These are phyloP conservation scores for Ambrosiella xylebori DNA, from an alignment of 2,329 filamentous ascomycete genomes.

Conservation along the genomic window DNA sequence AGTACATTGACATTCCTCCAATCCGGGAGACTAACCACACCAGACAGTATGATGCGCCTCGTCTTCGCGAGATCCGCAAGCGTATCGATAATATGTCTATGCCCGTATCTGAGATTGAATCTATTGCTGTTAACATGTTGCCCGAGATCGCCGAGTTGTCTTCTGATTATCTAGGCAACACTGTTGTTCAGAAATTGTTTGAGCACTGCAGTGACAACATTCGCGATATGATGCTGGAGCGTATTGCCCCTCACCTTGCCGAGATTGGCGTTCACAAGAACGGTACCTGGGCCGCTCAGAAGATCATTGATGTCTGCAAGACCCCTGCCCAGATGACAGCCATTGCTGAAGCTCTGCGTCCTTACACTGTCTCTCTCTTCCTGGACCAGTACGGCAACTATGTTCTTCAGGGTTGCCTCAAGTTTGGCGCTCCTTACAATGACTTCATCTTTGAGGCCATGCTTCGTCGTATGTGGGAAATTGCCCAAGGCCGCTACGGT, in stretches of 20 bases:
- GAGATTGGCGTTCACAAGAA: conserved; percentile 99
- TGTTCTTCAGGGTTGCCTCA: conserved; percentile 87
- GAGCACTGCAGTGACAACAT: conserved; percentile 84
- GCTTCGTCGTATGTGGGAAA: conserved; percentile 84
- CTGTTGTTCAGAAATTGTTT: conserved; percentile 97
- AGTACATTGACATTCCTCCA: conserved; percentile 71
- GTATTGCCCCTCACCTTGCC: conserved; percentile 80
- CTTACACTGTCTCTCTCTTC: conserved; percentile 82
- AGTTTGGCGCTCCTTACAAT: conserved; percentile 76
- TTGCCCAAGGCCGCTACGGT: conserved; percentile 83
- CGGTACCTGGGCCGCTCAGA: conserved; percentile 96
- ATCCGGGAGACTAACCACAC: conserved; percentile 78
- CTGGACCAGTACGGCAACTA: conserved; percentile 98
- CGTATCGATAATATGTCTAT: conserved; percentile 90
- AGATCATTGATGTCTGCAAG: conserved; percentile 94
- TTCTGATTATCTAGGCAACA: conserved; percentile 95
- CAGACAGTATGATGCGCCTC: conserved; percentile 80
- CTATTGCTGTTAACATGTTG: conserved; percentile 82
- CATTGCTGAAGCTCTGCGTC: conserved; percentile 69
- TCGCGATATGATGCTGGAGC: conserved; percentile 76
- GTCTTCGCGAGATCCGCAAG: conserved; percentile 89
- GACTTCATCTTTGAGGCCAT: conserved; percentile 98
- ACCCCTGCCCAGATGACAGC: conserved; percentile 64
- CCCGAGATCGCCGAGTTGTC: conserved; percentile 89
- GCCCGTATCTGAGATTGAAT: conserved; percentile 74